These are phyloP conservation scores for Lycium barbarum DNA, from an alignment of 257 asterid genomes.

Conservation along the genomic window DNA sequence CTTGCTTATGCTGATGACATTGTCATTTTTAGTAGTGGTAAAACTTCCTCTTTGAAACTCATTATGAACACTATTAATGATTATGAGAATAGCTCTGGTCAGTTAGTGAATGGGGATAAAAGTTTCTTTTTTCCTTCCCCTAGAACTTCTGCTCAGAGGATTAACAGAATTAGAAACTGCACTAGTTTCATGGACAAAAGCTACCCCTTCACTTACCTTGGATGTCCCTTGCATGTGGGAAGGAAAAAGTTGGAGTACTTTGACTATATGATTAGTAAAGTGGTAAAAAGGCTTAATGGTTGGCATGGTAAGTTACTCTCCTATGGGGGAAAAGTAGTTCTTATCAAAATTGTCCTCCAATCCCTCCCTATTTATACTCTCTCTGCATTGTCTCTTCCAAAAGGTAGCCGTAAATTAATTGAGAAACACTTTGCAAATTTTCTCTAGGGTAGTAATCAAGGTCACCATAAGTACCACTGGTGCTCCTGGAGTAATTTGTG, in stretches of 20 bases:
- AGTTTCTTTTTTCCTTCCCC: background rate
- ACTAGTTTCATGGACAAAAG: background rate
- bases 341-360: too few relatives aligned
- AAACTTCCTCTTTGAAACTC: background rate
- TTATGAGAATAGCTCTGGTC: background rate
- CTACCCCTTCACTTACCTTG: background rate
- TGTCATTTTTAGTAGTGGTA: background rate
- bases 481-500: background rate
- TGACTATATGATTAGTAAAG: background rate
- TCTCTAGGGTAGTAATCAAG: background rate
- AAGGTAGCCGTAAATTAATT: background rate
- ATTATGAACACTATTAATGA: background rate
- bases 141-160: background rate
- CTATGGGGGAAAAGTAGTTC: background rate
- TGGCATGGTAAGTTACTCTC: background rate
- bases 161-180: background rate
- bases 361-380: background rate
- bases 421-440: too few relatives aligned
- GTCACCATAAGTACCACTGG: background rate
- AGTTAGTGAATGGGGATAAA: background rate
- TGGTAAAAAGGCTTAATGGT: too few relatives aligned
- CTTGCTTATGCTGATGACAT: background rate
- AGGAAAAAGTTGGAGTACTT: background rate
- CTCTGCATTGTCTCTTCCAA: background rate
- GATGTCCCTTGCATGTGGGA: background rate